Conservation (phyloP, 805 yeast genomes). For the Saturnispora diversa region DNA sequence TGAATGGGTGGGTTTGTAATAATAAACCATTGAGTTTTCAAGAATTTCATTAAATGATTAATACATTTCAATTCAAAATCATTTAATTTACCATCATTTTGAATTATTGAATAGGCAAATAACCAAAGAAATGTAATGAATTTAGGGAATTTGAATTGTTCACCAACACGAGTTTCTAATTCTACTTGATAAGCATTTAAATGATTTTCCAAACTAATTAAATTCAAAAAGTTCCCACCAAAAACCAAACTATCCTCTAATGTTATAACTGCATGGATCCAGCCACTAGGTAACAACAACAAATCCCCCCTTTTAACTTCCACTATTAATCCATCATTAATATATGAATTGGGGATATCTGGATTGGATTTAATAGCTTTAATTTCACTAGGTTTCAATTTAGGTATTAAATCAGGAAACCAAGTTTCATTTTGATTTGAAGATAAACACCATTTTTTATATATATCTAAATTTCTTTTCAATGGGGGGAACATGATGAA, state of each 20-base stretch:
- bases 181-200: slow-evolving; percentile 57
- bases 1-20: slow-evolving; percentile 1
- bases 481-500: slow-evolving; percentile 81
- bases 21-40: slow-evolving; percentile 8
- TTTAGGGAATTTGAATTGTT: slow-evolving; percentile 69
- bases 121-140: slow-evolving; percentile 67
- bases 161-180: slow-evolving; percentile 59
- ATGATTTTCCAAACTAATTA: slow-evolving; percentile 55
- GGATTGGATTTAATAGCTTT: slow-evolving; percentile 2
- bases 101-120: slow-evolving; percentile 36
- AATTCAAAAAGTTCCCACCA: slow-evolving; percentile 81
- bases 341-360: slow-evolving; percentile 20
- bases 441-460: slow-evolving; percentile 65
- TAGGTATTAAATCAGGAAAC: slow-evolving; percentile 46
- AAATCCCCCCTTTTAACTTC: slow-evolving; percentile 54
- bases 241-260: slow-evolving; percentile 73
- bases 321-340: slow-evolving; percentile 31
- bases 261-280: slow-evolving; percentile 88
- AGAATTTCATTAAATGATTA: slow-evolving; percentile 20
- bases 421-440: slow-evolving; percentile 55
- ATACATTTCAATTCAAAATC: slow-evolving; percentile 19
- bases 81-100: background rate
- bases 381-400: slow-evolving; percentile 12
- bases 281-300: slow-evolving; percentile 79
- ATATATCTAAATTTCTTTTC: slow-evolving; percentile 46